phyloP scores from a whole-genome alignment of 805 yeast genomes.

The Saturnispora quitensis region DNA sequence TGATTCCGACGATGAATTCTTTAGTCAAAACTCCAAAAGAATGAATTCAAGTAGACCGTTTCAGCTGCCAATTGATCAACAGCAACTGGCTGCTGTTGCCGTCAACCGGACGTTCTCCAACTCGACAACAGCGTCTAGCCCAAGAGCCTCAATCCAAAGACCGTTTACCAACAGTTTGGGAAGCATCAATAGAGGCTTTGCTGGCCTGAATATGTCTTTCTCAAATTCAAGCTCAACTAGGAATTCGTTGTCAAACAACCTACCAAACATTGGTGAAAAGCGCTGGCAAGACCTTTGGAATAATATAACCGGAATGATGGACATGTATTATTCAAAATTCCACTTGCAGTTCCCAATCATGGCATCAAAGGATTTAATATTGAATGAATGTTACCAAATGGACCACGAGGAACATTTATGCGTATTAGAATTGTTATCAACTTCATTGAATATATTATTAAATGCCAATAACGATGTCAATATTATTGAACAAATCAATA shows the following conservation, averaged over 20 bases:
- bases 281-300: conserved; percentile 5
- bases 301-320: conserved; percentile 8
- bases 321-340: conserved; percentile 34
- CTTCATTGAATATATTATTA: conserved; percentile 31
- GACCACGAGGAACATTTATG: conserved; percentile 24
- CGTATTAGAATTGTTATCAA: conserved; percentile 34
- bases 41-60: conserved; percentile 1
- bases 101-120: background rate
- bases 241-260: background rate
- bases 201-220: background rate
- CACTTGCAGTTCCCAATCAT: conserved; percentile 40
- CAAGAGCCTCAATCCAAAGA: conserved; percentile 1
- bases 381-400: conserved; percentile 20
- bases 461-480: conserved; percentile 17
- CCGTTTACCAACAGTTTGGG: background rate
- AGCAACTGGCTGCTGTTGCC: conserved; percentile 1
- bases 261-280: background rate
- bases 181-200: conserved; percentile 4
- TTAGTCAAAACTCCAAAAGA: conserved; percentile 14
- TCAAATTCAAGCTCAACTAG: conserved; percentile 1
- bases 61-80: background rate
- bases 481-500: conserved; percentile 27
- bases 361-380: conserved; percentile 27
- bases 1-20: conserved; percentile 29
- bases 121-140: background rate